Percentiles rank a stretch among this genome's conserved stretches.
Conservation (phyloP, 164 flowering plant genomes). For the Berberis vulgaris region DNA sequence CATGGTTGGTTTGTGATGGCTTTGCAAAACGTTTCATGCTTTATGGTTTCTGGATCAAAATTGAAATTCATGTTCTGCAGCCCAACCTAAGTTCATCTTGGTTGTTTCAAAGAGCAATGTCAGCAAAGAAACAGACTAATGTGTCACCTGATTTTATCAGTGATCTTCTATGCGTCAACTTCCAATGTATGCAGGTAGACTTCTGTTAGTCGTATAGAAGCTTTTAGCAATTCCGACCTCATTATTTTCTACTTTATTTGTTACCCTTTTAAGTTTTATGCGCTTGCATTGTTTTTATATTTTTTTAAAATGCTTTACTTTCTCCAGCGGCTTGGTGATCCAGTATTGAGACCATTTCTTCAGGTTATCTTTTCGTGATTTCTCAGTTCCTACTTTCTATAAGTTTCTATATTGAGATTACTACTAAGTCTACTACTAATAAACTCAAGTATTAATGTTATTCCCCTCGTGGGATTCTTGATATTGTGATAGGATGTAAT, state of each 20-base stretch:
- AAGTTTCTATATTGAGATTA: too few species aligned
- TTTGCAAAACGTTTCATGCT: slow-evolving; percentile 1
- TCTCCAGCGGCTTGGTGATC: slow-evolving; percentile 79
- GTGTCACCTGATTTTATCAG: slow-evolving; percentile 74
- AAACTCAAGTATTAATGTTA: neutral
- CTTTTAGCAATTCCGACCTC: too few species aligned
- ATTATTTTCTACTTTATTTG: too few species aligned
- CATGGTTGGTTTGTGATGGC: slow-evolving; percentile 51
- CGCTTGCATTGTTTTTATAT: slow-evolving; percentile 1
- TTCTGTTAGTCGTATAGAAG: neutral
- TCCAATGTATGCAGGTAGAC: slow-evolving; percentile 76
- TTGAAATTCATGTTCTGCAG: slow-evolving; percentile 31
- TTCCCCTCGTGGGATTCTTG: too few species aligned
- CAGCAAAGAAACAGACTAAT: slow-evolving; percentile 53
- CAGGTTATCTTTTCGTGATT: slow-evolving; percentile 33
- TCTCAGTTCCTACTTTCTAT: too few species aligned
- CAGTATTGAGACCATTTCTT: slow-evolving; percentile 93
- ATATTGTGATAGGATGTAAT: slow-evolving; percentile 65
- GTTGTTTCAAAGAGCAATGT: slow-evolving; percentile 98
- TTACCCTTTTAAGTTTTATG: neutral
- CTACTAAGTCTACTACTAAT: too few species aligned
- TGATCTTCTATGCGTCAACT: slow-evolving; percentile 75
- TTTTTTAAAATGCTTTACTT: slow-evolving; percentile 6
- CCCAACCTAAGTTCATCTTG: slow-evolving; percentile 92
- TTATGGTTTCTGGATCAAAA: slow-evolving; percentile 4